These are phyloP conservation scores for Kickxella alabastrina DNA, from an alignment of 192 early-diverging fungal genomes.

Conservation along the genomic window DNA sequence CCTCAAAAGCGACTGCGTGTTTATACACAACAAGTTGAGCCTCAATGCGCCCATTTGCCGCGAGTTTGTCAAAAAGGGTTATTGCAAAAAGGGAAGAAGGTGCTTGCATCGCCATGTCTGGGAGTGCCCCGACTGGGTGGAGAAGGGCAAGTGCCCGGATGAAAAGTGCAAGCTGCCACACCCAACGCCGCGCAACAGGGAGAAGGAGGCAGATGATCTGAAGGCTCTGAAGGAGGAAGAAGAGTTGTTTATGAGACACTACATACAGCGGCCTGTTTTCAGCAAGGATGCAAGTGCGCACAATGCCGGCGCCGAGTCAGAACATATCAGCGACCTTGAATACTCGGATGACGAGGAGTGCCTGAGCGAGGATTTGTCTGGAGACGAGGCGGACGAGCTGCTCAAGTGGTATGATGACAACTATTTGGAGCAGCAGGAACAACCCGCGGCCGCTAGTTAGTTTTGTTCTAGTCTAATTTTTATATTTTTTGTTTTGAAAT, in stretches of 20 bases:
- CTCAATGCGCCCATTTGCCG: slow-evolving; percentile 61
- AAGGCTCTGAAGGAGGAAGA: slow-evolving; percentile 19
- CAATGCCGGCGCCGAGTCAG: not conserved
- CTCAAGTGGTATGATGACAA: slow-evolving; percentile 53
- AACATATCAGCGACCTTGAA: not conserved
- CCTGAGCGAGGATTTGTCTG: slow-evolving; percentile 15
- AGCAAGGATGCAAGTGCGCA: not conserved
- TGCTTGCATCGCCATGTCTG: slow-evolving; percentile 64
- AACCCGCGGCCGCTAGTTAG: not conserved
- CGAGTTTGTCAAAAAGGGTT: slow-evolving; percentile 60
- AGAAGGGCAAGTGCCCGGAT: slow-evolving; percentile 55
- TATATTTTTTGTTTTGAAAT: not conserved
- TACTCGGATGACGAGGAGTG: not conserved
- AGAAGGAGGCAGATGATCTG: not conserved
- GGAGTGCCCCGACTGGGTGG: slow-evolving; percentile 68
- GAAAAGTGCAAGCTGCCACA: slow-evolving; percentile 62
- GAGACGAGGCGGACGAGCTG: slow-evolving; percentile 43
- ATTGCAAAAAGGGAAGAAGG: slow-evolving; percentile 54
- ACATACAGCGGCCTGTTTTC: slow-evolving; percentile 35
- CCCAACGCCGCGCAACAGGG: slow-evolving; percentile 5
- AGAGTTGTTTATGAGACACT: slow-evolving; percentile 13
- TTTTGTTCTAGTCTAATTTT: not conserved
- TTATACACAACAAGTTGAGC: slow-evolving; percentile 56
- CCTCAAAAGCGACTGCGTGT: slow-evolving; percentile 53
- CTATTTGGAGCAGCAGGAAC: slow-evolving; percentile 2